phyloP scores from a whole-genome alignment of 2,329 filamentous ascomycete species.

The Pezicula radicicola region DNA sequence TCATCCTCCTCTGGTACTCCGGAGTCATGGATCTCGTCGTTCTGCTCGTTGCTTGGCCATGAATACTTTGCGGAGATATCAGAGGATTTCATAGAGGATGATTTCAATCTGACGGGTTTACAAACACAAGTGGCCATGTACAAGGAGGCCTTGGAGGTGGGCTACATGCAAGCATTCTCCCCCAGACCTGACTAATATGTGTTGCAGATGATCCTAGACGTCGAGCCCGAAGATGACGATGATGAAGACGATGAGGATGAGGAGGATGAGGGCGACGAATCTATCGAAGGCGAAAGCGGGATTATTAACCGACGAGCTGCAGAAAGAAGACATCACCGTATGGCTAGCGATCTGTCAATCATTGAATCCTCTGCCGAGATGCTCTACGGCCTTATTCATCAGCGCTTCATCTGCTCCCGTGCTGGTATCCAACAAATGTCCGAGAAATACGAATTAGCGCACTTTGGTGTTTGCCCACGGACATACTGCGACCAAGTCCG shows the following conservation, averaged over 20 bases:
- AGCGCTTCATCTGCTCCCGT: constrained; percentile 95
- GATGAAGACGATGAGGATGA: constrained; percentile 71
- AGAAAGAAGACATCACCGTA: constrained; percentile 76
- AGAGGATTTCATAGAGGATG: constrained; percentile 99
- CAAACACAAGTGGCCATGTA: constrained; percentile 97
- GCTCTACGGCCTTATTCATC: constrained; percentile 96
- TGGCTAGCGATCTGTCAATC: constrained; percentile 88
- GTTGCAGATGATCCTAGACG: constrained; percentile 92
- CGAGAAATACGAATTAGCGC: constrained; percentile 95
- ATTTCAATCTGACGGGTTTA: constrained; percentile 96
- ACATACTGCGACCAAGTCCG: constrained; percentile 88
- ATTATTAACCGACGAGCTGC: constrained; percentile 40
- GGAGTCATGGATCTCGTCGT: constrained; percentile 97
- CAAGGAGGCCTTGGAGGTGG: constrained; percentile 89
- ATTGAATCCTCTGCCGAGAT: constrained; percentile 98
- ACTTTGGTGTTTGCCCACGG: constrained; percentile 94
- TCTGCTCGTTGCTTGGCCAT: constrained; percentile 91
- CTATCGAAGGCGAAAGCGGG: constrained; percentile 59
- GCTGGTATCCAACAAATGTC: constrained; percentile 98
- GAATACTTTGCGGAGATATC: constrained; percentile 99
- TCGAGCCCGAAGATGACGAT: constrained; percentile 94
- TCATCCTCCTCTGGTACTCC: constrained; percentile 30
- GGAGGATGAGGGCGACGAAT: constrained; percentile 68
- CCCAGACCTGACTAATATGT: constrained; percentile 9
- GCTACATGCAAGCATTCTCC: constrained; percentile 4